phyloP scores from a whole-genome alignment of 1,139 yeast genomes.

The Hanseniaspora sp. region DNA sequence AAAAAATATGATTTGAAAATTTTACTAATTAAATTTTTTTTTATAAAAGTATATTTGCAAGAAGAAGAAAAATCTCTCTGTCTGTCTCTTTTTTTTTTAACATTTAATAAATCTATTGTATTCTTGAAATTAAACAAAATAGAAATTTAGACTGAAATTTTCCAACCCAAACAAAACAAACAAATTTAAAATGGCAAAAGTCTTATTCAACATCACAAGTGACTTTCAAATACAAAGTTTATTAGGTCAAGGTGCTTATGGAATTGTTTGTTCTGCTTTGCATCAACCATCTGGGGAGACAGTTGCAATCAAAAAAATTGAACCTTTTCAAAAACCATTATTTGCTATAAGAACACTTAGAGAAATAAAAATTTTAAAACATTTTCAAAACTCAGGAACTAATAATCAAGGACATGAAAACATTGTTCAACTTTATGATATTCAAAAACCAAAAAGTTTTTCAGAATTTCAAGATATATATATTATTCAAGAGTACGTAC shows the following conservation, averaged over 20 bases:
- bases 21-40: too few relatives aligned
- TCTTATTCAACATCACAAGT: slow-evolving; percentile 76
- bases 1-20: too few relatives aligned
- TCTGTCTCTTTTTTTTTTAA: too few relatives aligned
- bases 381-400: slow-evolving; percentile 39
- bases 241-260: slow-evolving; percentile 97
- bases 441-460: slow-evolving; percentile 72
- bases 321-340: slow-evolving; percentile 87
- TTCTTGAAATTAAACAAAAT: too few relatives aligned
- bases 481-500: slow-evolving; percentile 90
- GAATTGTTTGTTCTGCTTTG: slow-evolving; percentile 85
- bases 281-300: slow-evolving; percentile 80
- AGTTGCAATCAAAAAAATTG: slow-evolving; percentile 90
- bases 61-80: too few relatives aligned
- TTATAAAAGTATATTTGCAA: too few relatives aligned
- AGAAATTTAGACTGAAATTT: too few relatives aligned
- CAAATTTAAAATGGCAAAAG: slow-evolving; percentile 31
- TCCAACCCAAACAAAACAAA: too few relatives aligned
- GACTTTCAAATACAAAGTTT: slow-evolving; percentile 76
- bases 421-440: slow-evolving; percentile 78
- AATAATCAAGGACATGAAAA: slow-evolving; percentile 51
- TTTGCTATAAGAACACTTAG: slow-evolving; percentile 82
- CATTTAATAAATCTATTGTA: too few relatives aligned
- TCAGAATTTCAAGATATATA: slow-evolving; percentile 79
- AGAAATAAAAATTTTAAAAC: slow-evolving; percentile 76